These are phyloP conservation scores for Eragrostis tef DNA, from an alignment of 202 grass and related monocot genomes.

Conservation along the genomic window DNA sequence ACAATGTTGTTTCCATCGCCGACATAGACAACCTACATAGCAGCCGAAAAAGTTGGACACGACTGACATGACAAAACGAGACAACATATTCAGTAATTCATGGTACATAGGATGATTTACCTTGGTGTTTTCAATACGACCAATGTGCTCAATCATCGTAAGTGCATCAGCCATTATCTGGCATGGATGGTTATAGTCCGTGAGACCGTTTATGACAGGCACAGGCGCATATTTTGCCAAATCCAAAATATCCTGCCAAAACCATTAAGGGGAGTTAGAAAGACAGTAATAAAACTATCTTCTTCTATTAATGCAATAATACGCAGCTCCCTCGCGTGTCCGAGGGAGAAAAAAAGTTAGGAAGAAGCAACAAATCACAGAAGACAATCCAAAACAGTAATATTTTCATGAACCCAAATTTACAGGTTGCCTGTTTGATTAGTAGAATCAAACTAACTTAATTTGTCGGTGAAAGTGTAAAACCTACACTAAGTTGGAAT, in stretches of 20 bases:
- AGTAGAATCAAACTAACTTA: constrained; percentile 37
- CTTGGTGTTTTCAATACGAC: constrained; percentile 84
- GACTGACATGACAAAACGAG: background rate
- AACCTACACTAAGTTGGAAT: constrained; percentile 1
- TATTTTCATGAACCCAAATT: constrained; percentile 20
- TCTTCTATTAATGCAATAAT: too few relatives aligned
- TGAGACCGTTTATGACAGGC: constrained; percentile 90
- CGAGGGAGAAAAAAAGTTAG: too few relatives aligned
- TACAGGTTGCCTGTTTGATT: background rate
- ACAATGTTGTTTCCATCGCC: constrained; percentile 99
- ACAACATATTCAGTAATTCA: background rate
- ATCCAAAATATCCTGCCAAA: constrained; percentile 93
- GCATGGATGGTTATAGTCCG: constrained; percentile 96
- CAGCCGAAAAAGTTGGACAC: constrained; percentile 1
- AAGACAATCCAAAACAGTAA: background rate
- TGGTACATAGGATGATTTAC: constrained; percentile 38
- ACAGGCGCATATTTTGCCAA: constrained; percentile 85
- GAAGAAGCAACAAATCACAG: background rate
- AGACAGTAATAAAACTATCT: background rate
- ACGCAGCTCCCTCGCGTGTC: too few relatives aligned
- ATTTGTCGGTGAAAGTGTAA: background rate
- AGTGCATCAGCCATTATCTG: constrained; percentile 99
- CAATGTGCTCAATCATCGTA: constrained; percentile 89
- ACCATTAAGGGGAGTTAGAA: constrained; percentile 37
- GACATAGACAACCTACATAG: constrained; percentile 86